Percentiles rank a stretch among this genome's conserved stretches.
Evolutionary conservation across 192 early-diverging fungal genomes (phyloP).

Genomic region (Coemansia erecta): DNA sequence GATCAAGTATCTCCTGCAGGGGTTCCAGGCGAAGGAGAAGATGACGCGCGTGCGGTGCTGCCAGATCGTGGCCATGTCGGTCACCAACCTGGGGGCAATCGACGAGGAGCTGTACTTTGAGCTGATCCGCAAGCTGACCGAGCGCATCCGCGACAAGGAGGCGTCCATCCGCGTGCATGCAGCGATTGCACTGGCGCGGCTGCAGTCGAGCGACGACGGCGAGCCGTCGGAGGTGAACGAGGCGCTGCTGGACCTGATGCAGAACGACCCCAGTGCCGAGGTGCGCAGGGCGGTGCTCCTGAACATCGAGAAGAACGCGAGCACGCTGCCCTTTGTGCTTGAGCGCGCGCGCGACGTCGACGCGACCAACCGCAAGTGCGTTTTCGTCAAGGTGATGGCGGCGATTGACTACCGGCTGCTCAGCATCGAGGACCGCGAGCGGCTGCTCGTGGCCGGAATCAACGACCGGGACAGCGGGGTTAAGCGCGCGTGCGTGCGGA

Average conservation of each 20-base stretch:
- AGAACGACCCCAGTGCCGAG: constrained; percentile 76
- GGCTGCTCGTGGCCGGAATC: constrained; percentile 70
- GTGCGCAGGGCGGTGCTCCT: constrained; percentile 79
- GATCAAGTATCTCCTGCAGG: constrained; percentile 67
- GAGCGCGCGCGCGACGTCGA: constrained; percentile 79
- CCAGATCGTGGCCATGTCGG: constrained; percentile 71
- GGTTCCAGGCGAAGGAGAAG: constrained; percentile 79
- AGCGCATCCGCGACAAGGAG: constrained; percentile 80
- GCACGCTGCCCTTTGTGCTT: constrained; percentile 67
- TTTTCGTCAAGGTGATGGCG: constrained; percentile 69
- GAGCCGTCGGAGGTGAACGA: constrained; percentile 64
- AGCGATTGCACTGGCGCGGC: constrained; percentile 69
- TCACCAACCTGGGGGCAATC: constrained; percentile 71
- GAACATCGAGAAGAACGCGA: constrained; percentile 64
- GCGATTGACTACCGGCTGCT: constrained; percentile 71
- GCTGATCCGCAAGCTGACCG: constrained; percentile 64
- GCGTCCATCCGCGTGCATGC: constrained; percentile 74
- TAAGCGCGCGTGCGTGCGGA: constrained; percentile 67
- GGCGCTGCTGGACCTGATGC: constrained; percentile 62
- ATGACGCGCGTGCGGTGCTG: constrained; percentile 71
- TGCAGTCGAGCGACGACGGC: constrained; percentile 65
- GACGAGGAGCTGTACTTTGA: constrained; percentile 77
- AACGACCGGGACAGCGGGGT: constrained; percentile 80
- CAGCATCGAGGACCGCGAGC: constrained; percentile 66
- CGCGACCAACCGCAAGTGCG: constrained; percentile 66